Base-by-base conservation (phyloP, 2,329 filamentous ascomycete genomes). In the Pseudocercospora macadamiae region DNA sequence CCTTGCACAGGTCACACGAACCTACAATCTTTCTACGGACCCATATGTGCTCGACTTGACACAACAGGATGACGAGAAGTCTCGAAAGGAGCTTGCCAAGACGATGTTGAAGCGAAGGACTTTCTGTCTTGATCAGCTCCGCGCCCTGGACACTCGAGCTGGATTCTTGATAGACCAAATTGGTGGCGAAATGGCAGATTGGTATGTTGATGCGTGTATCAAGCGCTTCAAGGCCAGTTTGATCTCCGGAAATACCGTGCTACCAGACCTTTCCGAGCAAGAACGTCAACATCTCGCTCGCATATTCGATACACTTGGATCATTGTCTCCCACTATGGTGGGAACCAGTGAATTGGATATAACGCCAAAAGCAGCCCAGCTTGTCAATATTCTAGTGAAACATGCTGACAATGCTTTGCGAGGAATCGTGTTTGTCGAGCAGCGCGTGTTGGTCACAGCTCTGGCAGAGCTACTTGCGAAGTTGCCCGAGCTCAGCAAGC, bases 381-480 rank as follows among this genome's bases (percentile, higher is more conserved):
- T 79, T 3, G 30, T 71, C 4, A 65, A 76, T 4, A 60, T 76
- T 9, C 67, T 80, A 5, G 61, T 70, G 3, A 54, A 64, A 2
- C 73, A 79, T 62, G 68, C 70, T 12, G 59, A 55, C 6, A 26
- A 62, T 5, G 62, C 63, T 0, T 75, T 78, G 28, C 75, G 75
- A 12, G 77, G 77, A 3, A 69, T 82, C 3, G 68, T 82, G 1
- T 82, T 82, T 57, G 76, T 79, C 4, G 73, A 81, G 54, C 76
- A 81, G 61, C 64, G 76, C 74, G 4, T 55, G 5, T 76, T 73
- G 58, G 77, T 80, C 8, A 69, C 74, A 34, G 73, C 73, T n/a
- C 66, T 82, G 9, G 71, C 75, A 10, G 54, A 68, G 10, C 45
- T 68, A 1, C 57, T 71, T 8, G 47, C 56, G 3, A 45, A 14